Evolutionary conservation across 2,329 filamentous ascomycete species (phyloP).

Genomic region (Claviceps humidiphila): DNA sequence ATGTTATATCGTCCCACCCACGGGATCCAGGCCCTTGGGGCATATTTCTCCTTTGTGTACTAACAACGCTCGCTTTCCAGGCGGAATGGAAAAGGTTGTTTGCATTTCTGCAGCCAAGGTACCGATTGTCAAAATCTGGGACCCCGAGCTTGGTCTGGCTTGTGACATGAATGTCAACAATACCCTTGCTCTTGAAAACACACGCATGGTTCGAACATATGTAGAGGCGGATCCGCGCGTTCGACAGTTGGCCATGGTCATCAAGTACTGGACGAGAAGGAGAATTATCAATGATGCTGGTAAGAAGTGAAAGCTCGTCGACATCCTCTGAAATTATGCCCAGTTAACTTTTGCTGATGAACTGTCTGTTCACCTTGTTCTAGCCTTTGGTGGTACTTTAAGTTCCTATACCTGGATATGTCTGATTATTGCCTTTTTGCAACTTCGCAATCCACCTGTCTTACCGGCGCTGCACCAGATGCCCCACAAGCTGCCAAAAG

Average conservation of each 20-base stretch:
- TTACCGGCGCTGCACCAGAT: conserved; percentile 73
- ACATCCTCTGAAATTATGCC: not conserved
- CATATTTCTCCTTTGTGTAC: not conserved
- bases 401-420: conserved; percentile 99
- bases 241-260: conserved; percentile 83
- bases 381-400: conserved; percentile 82
- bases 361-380: not conserved
- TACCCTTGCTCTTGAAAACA: conserved; percentile 86
- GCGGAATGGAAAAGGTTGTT: conserved; percentile 92
- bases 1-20: conserved; percentile 25
- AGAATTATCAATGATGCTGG: conserved; percentile 93
- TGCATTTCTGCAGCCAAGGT: conserved; percentile 93
- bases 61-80: conserved; percentile 32
- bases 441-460: conserved; percentile 72
- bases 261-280: conserved; percentile 94
- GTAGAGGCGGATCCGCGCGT: conserved; percentile 87
- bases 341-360: conserved; percentile 10
- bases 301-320: conserved; percentile 25
- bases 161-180: conserved; percentile 99
- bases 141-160: conserved; percentile 75
- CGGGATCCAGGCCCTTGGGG: not conserved
- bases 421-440: conserved; percentile 91
- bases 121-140: conserved; percentile 97
- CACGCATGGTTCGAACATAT: conserved; percentile 94
- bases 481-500: conserved; percentile 31